Evolutionary conservation across 192 early-diverging fungal genomes (phyloP).

Genomic region (Coemansia sp.): DNA sequence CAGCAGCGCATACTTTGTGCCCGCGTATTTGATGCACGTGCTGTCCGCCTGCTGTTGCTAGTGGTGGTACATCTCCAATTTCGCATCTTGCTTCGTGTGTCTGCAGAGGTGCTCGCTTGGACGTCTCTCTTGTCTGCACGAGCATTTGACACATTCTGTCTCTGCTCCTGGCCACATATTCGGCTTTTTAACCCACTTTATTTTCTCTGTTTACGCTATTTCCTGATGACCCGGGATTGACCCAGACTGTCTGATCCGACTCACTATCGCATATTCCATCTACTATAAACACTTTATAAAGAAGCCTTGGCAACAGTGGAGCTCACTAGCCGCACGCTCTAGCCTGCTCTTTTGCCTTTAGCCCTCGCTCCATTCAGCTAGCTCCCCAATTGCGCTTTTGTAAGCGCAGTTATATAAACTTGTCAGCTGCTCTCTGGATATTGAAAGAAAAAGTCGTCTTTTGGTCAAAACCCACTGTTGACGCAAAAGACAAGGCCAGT

Average conservation of each 20-base stretch:
- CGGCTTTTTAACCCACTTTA: not conserved
- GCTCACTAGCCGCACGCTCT: no score
- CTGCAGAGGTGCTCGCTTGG: not conserved
- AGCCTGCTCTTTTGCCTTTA: not conserved
- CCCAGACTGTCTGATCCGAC: conserved; percentile 3
- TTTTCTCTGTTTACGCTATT: not conserved
- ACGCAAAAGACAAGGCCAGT: not conserved
- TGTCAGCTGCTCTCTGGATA: not conserved
- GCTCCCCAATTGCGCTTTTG: conserved; percentile 5
- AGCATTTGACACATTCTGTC: not conserved
- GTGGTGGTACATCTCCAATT: conserved; percentile 4
- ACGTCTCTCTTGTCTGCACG: not conserved
- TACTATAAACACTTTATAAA: not conserved
- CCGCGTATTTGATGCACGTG: not conserved
- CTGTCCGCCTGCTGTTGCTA: not conserved
- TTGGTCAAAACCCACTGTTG: not conserved
- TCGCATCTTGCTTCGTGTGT: not conserved
- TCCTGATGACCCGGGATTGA: not conserved
- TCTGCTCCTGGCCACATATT: not conserved
- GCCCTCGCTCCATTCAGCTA: no score
- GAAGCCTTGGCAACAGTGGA: not conserved
- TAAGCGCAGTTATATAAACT: not conserved
- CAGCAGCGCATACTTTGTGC: not conserved
- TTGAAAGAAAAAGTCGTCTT: not conserved
- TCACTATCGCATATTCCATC: not conserved